Evolutionary conservation across 306 rosid species (phyloP).

Genomic region (Cyclanthera cordifolia): DNA sequence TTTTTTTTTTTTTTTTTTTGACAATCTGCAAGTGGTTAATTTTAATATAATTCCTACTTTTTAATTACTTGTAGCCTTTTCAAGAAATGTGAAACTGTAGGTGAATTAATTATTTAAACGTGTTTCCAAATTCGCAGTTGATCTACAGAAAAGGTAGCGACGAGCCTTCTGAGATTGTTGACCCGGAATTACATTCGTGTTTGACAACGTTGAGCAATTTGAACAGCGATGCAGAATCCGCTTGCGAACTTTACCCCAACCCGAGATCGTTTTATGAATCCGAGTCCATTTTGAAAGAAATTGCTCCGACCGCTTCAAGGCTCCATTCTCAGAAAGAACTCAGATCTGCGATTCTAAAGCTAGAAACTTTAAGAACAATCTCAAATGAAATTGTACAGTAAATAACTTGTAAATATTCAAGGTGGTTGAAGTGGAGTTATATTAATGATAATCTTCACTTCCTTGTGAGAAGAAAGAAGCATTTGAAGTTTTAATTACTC

Average conservation of each 20-base stretch:
- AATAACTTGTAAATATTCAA: neutral
- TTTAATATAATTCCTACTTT: neutral
- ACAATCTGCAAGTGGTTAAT: no score
- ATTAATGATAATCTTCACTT: neutral
- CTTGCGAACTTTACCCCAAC: slow-evolving; percentile 47
- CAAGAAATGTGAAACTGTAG: neutral
- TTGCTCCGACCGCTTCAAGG: slow-evolving; percentile 43
- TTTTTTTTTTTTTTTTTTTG: neutral
- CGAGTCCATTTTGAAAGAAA: slow-evolving; percentile 55
- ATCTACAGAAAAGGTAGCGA: slow-evolving; percentile 59
- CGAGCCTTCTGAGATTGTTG: slow-evolving; percentile 31
- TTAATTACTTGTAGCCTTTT: neutral
- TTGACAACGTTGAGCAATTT: slow-evolving; percentile 32
- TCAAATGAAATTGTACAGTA: neutral
- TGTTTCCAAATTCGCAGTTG: slow-evolving; percentile 29
- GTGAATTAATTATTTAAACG: neutral
- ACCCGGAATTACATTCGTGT: slow-evolving; percentile 39
- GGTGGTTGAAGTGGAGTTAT: neutral
- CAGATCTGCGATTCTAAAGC: slow-evolving; percentile 30
- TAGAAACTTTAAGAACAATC: slow-evolving; percentile 26
- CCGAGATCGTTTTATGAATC: slow-evolving; percentile 24
- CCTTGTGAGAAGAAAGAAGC: no score
- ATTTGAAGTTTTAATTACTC: no score
- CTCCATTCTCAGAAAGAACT: slow-evolving; percentile 33
- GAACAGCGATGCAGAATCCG: slow-evolving; percentile 59